Evolutionary conservation across 148 eudicot species (phyloP).

Genomic region (Amaranthus hypochondriacus): DNA sequence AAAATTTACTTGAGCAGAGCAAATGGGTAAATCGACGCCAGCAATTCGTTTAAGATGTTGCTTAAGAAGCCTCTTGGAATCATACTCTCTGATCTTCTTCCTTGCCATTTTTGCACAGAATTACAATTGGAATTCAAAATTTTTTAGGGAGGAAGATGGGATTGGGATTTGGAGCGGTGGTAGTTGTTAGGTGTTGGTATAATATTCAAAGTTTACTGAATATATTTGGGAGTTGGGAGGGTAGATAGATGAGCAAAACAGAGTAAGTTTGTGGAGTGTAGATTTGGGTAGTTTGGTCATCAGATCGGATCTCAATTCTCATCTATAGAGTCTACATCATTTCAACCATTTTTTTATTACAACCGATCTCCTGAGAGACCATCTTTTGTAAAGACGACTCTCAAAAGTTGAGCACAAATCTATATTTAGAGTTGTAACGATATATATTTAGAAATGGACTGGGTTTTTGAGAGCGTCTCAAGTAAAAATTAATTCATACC

Average conservation of each 20-base stretch:
- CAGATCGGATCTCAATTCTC: too few species aligned
- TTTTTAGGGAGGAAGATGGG: not conserved
- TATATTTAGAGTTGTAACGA: too few species aligned
- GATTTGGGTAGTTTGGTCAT: constrained; percentile 4
- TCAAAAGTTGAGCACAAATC: too few species aligned
- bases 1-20: constrained; percentile 68
- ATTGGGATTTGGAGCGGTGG: not conserved
- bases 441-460: too few species aligned
- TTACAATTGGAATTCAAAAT: not conserved
- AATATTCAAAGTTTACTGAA: constrained; percentile 4
- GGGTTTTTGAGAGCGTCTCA: too few species aligned
- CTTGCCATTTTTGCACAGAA: constrained; percentile 46
- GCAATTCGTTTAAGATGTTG: constrained; percentile 68
- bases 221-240: not conserved
- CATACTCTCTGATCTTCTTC: constrained; percentile 94
- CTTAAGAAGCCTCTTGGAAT: constrained; percentile 78
- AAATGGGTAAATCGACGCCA: constrained; percentile 48
- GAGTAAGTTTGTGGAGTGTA: not conserved
- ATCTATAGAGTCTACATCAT: too few species aligned
- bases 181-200: not conserved
- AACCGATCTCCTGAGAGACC: too few species aligned
- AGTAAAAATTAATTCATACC: too few species aligned
- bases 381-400: too few species aligned
- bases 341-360: too few species aligned
- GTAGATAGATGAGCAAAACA: constrained; percentile 10